Conservation (phyloP, 345 rosid genomes). For the Moricandia moricandioides region DNA sequence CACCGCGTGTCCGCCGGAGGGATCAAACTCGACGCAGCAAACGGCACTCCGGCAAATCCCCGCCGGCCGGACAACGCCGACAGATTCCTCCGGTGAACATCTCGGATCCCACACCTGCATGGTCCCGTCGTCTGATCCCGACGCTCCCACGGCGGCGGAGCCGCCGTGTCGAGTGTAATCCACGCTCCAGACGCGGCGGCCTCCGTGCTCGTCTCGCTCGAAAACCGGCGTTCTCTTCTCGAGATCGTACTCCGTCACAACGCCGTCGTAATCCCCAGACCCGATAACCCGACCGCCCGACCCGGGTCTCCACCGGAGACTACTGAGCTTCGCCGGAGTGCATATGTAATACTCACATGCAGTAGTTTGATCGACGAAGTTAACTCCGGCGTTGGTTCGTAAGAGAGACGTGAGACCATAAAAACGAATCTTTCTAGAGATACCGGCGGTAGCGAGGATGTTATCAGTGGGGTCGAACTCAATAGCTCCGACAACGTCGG, state of each 20-base stretch:
- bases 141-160: slow-evolving; percentile 55
- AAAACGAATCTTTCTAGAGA: slow-evolving; percentile 77
- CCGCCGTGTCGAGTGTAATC: slow-evolving; percentile 50
- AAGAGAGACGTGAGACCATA: slow-evolving; percentile 46
- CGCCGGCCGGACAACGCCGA: slow-evolving; percentile 51
- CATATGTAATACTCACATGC: slow-evolving; percentile 59
- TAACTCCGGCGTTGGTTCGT: not conserved
- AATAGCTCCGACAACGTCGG: slow-evolving; percentile 75
- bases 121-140: slow-evolving; percentile 91
- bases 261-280: slow-evolving; percentile 91
- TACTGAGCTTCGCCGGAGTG: slow-evolving; percentile 89
- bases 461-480: slow-evolving; percentile 69
- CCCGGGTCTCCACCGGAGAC: slow-evolving; percentile 71
- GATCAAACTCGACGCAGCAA: slow-evolving; percentile 75
- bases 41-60: slow-evolving; percentile 46
- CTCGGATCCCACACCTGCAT: slow-evolving; percentile 91
- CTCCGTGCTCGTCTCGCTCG: slow-evolving; percentile 94
- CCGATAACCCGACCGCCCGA: slow-evolving; percentile 56
- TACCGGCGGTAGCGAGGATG: slow-evolving; percentile 79
- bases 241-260: slow-evolving; percentile 78
- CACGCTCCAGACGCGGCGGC: slow-evolving; percentile 86
- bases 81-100: slow-evolving; percentile 43
- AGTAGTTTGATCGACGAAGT: slow-evolving; percentile 47
- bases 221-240: slow-evolving; percentile 60
- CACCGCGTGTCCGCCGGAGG: slow-evolving; percentile 49